Conservation (phyloP, 2,329 filamentous ascomycete genomes). For the Coniochaeta sp. region DNA sequence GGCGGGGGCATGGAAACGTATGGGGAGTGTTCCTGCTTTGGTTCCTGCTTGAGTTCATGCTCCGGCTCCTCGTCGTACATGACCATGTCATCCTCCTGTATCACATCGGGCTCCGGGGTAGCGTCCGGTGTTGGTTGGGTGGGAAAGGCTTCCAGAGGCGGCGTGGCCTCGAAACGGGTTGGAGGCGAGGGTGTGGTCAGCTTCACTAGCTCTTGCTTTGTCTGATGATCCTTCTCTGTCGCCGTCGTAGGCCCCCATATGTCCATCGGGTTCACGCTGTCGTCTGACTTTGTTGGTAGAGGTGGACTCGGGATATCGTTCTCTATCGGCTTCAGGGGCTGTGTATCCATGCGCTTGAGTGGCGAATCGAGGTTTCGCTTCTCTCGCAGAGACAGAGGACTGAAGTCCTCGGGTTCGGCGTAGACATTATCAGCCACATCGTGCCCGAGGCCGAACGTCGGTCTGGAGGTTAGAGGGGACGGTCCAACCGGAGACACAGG, state of each 20-base stretch:
- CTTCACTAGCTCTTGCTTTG: constrained; percentile 26
- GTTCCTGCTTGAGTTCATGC: constrained; percentile 1
- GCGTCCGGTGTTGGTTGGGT: constrained; percentile 9
- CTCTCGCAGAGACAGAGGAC: constrained; percentile 6
- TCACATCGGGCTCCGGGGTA: not conserved
- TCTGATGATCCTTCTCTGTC: constrained; percentile 24
- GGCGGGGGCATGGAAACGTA: not conserved
- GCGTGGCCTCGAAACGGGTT: constrained; percentile 5
- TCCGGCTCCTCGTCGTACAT: constrained; percentile 1
- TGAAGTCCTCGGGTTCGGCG: constrained; percentile 7
- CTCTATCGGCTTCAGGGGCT: constrained; percentile 16
- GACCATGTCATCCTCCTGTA: not conserved
- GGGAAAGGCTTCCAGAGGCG: not conserved
- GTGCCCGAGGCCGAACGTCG: not conserved
- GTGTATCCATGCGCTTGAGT: constrained; percentile 16
- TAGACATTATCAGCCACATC: not conserved
- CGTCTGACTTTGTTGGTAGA: constrained; percentile 11
- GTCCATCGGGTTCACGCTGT: constrained; percentile 46
- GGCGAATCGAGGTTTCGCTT: constrained; percentile 6
- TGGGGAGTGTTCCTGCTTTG: not conserved
- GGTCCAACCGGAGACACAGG: not conserved
- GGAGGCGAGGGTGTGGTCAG: constrained; percentile 23
- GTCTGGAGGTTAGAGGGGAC: not conserved
- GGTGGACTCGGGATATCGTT: constrained; percentile 16
- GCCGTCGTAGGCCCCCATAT: constrained; percentile 38